Conservation (phyloP, 345 rosid genomes). For the Citrus mangshanensis region DNA sequence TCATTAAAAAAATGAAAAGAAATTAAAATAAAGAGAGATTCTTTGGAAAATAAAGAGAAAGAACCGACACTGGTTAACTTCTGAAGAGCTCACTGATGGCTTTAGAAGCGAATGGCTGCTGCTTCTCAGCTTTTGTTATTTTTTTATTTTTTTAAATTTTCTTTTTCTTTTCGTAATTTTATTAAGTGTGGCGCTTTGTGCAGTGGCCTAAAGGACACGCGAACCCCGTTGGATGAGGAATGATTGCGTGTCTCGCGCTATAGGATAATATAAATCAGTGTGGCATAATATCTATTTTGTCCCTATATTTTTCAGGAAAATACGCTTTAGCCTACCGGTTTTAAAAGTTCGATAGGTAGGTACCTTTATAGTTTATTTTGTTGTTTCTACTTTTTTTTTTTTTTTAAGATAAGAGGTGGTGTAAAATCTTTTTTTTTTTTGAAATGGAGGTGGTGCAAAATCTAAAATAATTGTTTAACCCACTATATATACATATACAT, state of each 20-base stretch:
- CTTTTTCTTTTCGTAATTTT: background rate
- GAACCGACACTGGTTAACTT: conserved; percentile 38
- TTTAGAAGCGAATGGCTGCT: background rate
- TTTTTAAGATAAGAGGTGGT: too few relatives aligned
- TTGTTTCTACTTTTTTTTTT: too few relatives aligned
- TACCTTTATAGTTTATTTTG: too few relatives aligned
- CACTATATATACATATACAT: too few relatives aligned
- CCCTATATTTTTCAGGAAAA: background rate
- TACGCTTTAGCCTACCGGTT: background rate
- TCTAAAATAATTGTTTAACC: too few relatives aligned
- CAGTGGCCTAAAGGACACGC: conserved; percentile 43
- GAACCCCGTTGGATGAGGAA: conserved; percentile 31
- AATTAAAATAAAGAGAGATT: conserved; percentile 17
- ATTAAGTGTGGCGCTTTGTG: conserved; percentile 22
- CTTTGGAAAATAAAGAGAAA: conserved; percentile 13
- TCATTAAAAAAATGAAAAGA: background rate
- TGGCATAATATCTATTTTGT: background rate
- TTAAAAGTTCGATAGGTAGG: too few relatives aligned
- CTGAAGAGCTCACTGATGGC: conserved; percentile 3
- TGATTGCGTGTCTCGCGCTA: conserved; percentile 24
- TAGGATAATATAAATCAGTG: background rate
- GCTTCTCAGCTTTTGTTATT: background rate
- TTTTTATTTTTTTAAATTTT: background rate
- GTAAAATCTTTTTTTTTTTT: too few relatives aligned
- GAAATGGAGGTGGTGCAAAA: too few relatives aligned